Base-by-base conservation (phyloP, 2,329 filamentous ascomycete species). In the Stagonosporopsis cucurbitacearum region DNA sequence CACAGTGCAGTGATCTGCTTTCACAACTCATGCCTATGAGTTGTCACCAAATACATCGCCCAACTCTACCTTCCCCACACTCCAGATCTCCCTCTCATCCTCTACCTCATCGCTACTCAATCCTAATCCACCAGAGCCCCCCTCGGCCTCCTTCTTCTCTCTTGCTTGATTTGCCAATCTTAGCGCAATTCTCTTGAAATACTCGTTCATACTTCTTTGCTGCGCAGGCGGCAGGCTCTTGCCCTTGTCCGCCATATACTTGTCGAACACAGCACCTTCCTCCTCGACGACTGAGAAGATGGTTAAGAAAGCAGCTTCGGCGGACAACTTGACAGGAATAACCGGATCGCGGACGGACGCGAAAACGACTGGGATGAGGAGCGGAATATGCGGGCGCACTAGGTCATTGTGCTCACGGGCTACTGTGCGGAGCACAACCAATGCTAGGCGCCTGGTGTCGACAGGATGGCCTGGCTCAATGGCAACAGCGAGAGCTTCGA, bases 21-120 rank as follows among this genome's bases (percentile, higher is more conserved):
- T 58, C 4, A 17, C 20, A 12, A 6, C 22, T 30, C 13, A 23
- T n/a, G n/a, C 46, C 50, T 54, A 55, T 7, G 56, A 63, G 28
- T 60, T 51, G 12, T 67, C 63, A 3, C 59, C 66, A 65, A 72
- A 72, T 8, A 72, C 69, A 57, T 91, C 90, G 8, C 85, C 89
- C 42, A 93, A 79, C 73, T 98, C 94, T 45, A 96, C 87, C 77
- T 89, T 93, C 6, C 95, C 95, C 45, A 99, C 89, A 73, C 91
- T 95, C 93, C 92, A 96, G 60, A 99, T 88, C 80, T 99, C 95
- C 76, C 86, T 89, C 80, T 97, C 92, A 77, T 99, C 95, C 71
- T 99, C 95, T 28, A 87, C 80, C 79, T 99, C 95, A 75, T 99
- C 95, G 71, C 91, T 92, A 30, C 89, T 90, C 67, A 99, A 75